These are phyloP conservation scores for Claviceps citrina DNA, from an alignment of 2,329 filamentous ascomycete species.

Conservation along the genomic window DNA sequence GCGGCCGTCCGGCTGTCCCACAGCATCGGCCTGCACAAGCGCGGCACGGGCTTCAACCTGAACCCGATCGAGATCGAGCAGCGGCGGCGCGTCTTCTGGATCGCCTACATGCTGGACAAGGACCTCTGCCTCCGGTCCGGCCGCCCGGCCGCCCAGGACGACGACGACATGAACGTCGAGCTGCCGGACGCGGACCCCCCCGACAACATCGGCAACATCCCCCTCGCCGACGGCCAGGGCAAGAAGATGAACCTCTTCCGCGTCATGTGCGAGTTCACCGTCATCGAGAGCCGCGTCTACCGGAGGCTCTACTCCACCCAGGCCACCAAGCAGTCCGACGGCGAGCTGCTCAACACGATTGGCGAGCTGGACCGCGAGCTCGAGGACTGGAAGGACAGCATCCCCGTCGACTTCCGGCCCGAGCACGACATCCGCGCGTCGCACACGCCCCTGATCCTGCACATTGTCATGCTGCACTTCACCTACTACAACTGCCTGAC, in stretches of 20 bases:
- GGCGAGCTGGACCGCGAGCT: constrained; percentile 80
- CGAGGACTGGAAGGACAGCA: constrained; percentile 91
- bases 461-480: constrained; percentile 88
- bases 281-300: constrained; percentile 89
- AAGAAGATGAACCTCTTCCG: constrained; percentile 96
- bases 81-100: constrained; percentile 51
- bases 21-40: constrained; percentile 89
- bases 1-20: constrained; percentile 83
- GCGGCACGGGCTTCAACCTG: constrained; percentile 80
- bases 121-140: constrained; percentile 45
- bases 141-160: constrained; percentile 45
- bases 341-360: constrained; percentile 86
- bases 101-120: constrained; percentile 50
- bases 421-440: constrained; percentile 91
- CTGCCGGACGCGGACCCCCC: constrained; percentile 78
- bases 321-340: constrained; percentile 80
- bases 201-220: constrained; percentile 91
- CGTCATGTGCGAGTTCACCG: constrained; percentile 78
- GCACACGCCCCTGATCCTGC: constrained; percentile 83
- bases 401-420: constrained; percentile 90
- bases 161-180: constrained; percentile 82
- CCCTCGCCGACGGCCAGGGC: constrained; percentile 70
- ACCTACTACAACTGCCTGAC: constrained; percentile 96
- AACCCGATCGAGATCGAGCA: constrained; percentile 93
- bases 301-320: constrained; percentile 84